phyloP scores from a whole-genome alignment of 202 grass and related monocot genomes.

The Zoysia matrella region DNA sequence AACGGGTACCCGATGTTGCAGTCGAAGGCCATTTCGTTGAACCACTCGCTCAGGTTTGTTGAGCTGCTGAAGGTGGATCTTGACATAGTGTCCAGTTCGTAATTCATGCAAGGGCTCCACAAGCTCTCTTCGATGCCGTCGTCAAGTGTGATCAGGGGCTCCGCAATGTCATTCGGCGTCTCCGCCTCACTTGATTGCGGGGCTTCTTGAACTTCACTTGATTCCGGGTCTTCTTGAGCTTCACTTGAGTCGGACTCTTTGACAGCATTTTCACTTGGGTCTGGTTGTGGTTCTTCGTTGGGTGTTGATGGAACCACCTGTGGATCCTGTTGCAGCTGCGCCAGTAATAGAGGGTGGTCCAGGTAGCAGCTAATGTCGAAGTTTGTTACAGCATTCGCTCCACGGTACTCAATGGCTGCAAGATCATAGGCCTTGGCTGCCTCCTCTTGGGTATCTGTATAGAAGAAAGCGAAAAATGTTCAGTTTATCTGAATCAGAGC shows the following conservation, averaged over 20 bases:
- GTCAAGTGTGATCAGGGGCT: slow-evolving; percentile 23
- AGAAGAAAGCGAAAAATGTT: neutral
- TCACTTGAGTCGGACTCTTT: slow-evolving; percentile 40
- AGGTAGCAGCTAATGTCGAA: neutral
- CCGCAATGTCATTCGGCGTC: slow-evolving; percentile 7
- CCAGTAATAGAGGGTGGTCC: slow-evolving; percentile 1
- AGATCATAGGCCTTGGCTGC: slow-evolving; percentile 96
- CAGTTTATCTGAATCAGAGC: neutral
- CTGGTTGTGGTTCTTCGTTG: slow-evolving; percentile 43
- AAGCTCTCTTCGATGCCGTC: slow-evolving; percentile 42
- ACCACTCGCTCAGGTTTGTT: slow-evolving; percentile 54
- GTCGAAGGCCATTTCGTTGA: slow-evolving; percentile 59
- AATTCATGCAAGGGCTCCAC: slow-evolving; percentile 66
- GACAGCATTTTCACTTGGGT: slow-evolving; percentile 26
- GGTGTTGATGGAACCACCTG: slow-evolving; percentile 38
- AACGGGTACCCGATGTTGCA: slow-evolving; percentile 60
- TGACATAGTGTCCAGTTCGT: slow-evolving; percentile 55
- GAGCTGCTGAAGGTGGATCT: slow-evolving; percentile 30
- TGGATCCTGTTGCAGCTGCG: slow-evolving; percentile 47
- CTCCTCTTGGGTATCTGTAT: slow-evolving; percentile 87
- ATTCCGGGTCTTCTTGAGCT: neutral
- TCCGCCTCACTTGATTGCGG: neutral
- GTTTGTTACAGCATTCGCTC: slow-evolving; percentile 70
- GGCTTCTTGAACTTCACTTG: neutral
- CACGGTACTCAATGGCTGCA: slow-evolving; percentile 83